These are phyloP conservation scores for Linnemannia exigua DNA, from an alignment of 192 early-diverging fungal genomes.

Conservation along the genomic window DNA sequence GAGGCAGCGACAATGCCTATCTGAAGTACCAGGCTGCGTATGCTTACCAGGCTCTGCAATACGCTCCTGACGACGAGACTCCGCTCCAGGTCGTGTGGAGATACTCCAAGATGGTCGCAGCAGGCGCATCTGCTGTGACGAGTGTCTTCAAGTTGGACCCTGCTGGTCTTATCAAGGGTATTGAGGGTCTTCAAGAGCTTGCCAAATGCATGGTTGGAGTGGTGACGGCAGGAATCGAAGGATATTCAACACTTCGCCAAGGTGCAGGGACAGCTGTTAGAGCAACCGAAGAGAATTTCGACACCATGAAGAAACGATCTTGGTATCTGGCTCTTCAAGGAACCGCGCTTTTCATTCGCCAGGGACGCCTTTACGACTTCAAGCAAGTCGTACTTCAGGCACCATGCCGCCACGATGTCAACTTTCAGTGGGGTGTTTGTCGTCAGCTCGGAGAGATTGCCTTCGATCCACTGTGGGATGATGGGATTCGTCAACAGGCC, in stretches of 20 bases:
- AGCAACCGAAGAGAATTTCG: too few relatives aligned
- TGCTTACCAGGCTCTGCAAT: not conserved
- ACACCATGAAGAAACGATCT: too few relatives aligned
- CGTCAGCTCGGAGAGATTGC: not conserved
- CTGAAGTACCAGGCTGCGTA: not conserved
- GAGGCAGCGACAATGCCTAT: too few relatives aligned
- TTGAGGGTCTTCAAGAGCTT: not conserved
- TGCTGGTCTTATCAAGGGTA: not conserved
- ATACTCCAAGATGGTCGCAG: not conserved
- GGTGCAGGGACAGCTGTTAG: too few relatives aligned
- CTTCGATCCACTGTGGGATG: not conserved
- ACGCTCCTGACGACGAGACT: not conserved
- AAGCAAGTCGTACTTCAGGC: not conserved
- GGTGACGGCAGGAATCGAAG: not conserved
- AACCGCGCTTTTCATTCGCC: not conserved
- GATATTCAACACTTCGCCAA: too few relatives aligned
- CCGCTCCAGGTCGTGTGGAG: not conserved
- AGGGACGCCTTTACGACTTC: slow-evolving; percentile 3
- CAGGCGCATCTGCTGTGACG: not conserved
- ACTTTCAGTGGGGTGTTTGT: slow-evolving; percentile 9
- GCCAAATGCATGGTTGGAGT: not conserved
- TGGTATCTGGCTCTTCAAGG: too few relatives aligned
- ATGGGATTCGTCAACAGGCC: not conserved
- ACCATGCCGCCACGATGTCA: not conserved
- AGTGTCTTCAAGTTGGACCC: not conserved